Conservation (phyloP, 2,329 filamentous ascomycete genomes). For the Colletotrichum sp. region DNA sequence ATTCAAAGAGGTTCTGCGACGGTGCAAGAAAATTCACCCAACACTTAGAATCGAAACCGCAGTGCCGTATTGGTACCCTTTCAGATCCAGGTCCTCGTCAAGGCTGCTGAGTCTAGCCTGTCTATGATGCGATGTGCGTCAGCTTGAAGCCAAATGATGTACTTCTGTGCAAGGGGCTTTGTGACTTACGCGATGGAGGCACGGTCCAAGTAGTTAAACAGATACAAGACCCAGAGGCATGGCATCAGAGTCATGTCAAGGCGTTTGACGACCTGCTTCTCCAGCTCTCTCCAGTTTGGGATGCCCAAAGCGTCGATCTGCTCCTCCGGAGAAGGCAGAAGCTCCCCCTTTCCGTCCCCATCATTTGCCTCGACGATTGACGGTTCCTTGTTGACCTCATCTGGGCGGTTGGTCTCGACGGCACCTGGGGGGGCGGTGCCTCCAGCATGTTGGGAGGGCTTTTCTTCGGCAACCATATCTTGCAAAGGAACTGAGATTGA, state of each 20-base stretch:
- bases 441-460: neutral
- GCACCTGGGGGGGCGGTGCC: neutral
- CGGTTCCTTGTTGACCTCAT: neutral
- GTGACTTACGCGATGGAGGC: slow-evolving; percentile 21
- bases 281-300: slow-evolving; percentile 22
- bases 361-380: slow-evolving; percentile 5
- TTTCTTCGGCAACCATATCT: slow-evolving; percentile 10
- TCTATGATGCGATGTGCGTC: neutral
- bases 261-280: slow-evolving; percentile 24
- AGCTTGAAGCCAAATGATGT: neutral
- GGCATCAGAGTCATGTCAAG: slow-evolving; percentile 25
- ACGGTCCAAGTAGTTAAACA: slow-evolving; percentile 25
- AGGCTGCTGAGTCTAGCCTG: slow-evolving; percentile 27
- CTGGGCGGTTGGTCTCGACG: neutral
- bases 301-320: slow-evolving; percentile 25
- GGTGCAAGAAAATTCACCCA: neutral
- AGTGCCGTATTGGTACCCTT: slow-evolving; percentile 26
- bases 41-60: slow-evolving; percentile 29
- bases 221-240: slow-evolving; percentile 24
- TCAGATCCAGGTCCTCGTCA: slow-evolving; percentile 27
- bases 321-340: slow-evolving; percentile 18
- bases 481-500: neutral
- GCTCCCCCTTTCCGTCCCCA: neutral
- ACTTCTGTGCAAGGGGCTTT: rapidly evolving
- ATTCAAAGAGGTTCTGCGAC: rapidly evolving